Percentiles rank a stretch among this genome's conserved stretches.
Conservation (phyloP, 768 basidiomycete genomes). For the Leccinum pellstonianum region DNA sequence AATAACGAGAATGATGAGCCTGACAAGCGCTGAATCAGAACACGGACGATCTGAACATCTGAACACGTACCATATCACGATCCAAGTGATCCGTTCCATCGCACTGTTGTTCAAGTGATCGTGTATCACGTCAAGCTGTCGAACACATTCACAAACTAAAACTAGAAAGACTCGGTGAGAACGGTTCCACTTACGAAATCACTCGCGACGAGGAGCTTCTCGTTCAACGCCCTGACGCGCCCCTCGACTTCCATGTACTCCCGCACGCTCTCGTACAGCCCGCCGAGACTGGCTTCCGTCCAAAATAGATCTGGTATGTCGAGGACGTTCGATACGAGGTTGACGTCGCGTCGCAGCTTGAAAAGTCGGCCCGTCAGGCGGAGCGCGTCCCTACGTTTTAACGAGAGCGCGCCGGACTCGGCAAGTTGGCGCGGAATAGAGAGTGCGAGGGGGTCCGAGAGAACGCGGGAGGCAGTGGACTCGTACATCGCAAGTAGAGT, state of each 20-base stretch:
- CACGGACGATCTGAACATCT: constrained; percentile 43
- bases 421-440: constrained; percentile 86
- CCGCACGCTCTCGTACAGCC: constrained; percentile 86
- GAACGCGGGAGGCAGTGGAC: constrained; percentile 68
- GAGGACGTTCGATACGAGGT: constrained; percentile 88
- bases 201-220: constrained; percentile 82
- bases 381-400: constrained; percentile 80
- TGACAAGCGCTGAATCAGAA: constrained; percentile 35
- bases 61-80: constrained; percentile 56
- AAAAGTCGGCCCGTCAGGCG: constrained; percentile 85
- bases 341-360: constrained; percentile 85
- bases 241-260: constrained; percentile 93
- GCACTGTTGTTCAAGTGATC: constrained; percentile 88
- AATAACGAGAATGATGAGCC: constrained; percentile 87
- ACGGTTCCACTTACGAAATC: constrained; percentile 65
- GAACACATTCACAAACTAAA: not conserved
- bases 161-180: not conserved
- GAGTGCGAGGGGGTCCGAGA: constrained; percentile 73
- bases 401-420: constrained; percentile 66
- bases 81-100: constrained; percentile 89
- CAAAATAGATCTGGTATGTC: constrained; percentile 95
- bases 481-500: constrained; percentile 91
- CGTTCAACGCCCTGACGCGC: constrained; percentile 82
- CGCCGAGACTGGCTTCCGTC: constrained; percentile 88
- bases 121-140: constrained; percentile 87